These are phyloP conservation scores for Coniochaeta hoffmannii DNA, from an alignment of 2,329 filamentous ascomycete species.

Conservation along the genomic window DNA sequence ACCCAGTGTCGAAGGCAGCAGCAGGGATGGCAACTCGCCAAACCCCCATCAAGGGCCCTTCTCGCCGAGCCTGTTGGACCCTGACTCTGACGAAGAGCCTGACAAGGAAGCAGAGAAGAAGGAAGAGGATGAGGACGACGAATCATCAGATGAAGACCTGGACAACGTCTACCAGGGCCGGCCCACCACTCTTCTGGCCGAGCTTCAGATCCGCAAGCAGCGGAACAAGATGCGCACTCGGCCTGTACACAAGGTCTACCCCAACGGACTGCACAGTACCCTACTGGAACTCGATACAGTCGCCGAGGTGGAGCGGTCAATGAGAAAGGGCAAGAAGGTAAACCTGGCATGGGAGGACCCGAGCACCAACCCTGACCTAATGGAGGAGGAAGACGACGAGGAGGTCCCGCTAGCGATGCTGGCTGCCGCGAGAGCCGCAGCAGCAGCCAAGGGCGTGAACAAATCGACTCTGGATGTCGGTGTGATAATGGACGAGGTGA, in stretches of 20 bases:
- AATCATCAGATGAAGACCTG: constrained; percentile 36
- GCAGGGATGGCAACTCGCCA: constrained; percentile 19
- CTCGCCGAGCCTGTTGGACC: constrained; percentile 14
- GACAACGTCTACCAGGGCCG: constrained; percentile 52
- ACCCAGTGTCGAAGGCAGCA: constrained; percentile 14
- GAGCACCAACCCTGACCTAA: constrained; percentile 33
- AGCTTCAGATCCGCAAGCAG: constrained; percentile 84
- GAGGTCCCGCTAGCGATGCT: constrained; percentile 85
- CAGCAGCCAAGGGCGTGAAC: constrained; percentile 17
- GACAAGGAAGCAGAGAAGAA: constrained; percentile 6
- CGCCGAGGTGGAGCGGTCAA: constrained; percentile 72
- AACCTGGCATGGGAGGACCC: constrained; percentile 87
- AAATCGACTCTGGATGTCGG: constrained; percentile 26
- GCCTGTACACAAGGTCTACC: constrained; percentile 52
- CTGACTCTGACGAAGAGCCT: constrained; percentile 20
- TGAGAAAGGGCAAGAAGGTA: constrained; percentile 67
- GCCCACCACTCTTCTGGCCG: constrained; percentile 86
- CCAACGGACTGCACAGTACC: constrained; percentile 83
- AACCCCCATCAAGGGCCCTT: constrained; percentile 19
- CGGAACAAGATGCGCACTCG: constrained; percentile 76
- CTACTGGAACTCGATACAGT: constrained; percentile 86
- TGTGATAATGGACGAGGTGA: constrained; percentile 44
- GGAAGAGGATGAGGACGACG: constrained; percentile 34
- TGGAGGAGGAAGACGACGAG: constrained; percentile 64
- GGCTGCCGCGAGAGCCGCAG: constrained; percentile 54